Evolutionary conservation across 2,329 filamentous ascomycete species (phyloP), one percentile per base, ranked within the genome.

Genomic region (Fusarium torreyae): DNA sequence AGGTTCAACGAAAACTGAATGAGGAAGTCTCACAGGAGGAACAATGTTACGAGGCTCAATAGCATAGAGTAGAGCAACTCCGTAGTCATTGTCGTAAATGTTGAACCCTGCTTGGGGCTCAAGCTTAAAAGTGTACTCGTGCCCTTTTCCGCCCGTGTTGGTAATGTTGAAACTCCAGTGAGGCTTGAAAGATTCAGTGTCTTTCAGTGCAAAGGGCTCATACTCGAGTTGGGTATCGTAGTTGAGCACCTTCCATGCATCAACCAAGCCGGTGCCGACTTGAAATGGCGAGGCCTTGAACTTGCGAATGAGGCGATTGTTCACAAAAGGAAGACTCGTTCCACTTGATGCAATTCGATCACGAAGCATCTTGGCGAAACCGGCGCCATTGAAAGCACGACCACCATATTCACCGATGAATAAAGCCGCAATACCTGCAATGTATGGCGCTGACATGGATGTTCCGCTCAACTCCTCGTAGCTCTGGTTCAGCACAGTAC

Each of bases 371-470:
- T 72, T 77, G 24, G 77, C 78, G 17, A 80, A 76, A 1, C 70
- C 73, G 13, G 72, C 68, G 4, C 83, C 83, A 56, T 83, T 76
- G 1, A 75, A 61, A 53, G 75, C 73, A 17, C 82, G 79, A 2
- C 83, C 82, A 3, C 83, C 83, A 53, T 81, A 74, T 24, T 80
- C 72, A 9, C 80, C 77, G 43, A 85, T 78, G 63, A 82, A 85
- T 26, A 86, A 73, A 8, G 83, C 83, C 5, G 82, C 83, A n/a
- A 85, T 77, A 15, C 85, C 86, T 38, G 86, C 84, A 24, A 86
- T 78, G 59, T 86, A 86, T 1, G 86, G 86, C 7, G 83, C 83
- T 1, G 86, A 83, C 86, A 89, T 88, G 1, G 85, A 87, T 0
- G 87, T 88, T 44, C 87, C 87, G 44, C 81, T 84, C 55, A 85